A percentile compares a stretch with the other conserved stretches of the same genome.
These are phyloP conservation scores for Ogataea pignaliae DNA, from an alignment of 805 yeast genomes.

Conservation along the genomic window DNA sequence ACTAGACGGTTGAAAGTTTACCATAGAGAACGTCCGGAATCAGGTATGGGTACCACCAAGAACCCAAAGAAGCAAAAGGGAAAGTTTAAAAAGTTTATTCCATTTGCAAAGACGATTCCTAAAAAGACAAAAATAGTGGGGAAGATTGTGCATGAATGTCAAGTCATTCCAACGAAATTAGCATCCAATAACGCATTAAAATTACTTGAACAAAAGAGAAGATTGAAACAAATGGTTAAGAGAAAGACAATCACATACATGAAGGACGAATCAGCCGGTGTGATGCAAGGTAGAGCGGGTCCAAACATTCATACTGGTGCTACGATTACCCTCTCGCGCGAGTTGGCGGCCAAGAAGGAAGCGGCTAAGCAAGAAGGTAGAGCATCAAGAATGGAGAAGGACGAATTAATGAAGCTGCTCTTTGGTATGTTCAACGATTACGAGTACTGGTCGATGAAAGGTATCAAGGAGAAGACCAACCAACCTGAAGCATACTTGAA, in stretches of 20 bases:
- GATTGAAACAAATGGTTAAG: slow-evolving; percentile 30
- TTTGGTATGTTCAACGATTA: slow-evolving; percentile 90
- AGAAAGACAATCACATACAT: slow-evolving; percentile 50
- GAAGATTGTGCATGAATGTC: slow-evolving; percentile 88
- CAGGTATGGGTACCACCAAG: slow-evolving; percentile 30
- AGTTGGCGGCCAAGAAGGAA: slow-evolving; percentile 48
- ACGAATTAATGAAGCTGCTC: slow-evolving; percentile 81
- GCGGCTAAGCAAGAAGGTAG: slow-evolving; percentile 66
- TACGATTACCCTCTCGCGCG: slow-evolving; percentile 64
- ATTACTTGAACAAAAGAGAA: slow-evolving; percentile 43
- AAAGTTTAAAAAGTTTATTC: slow-evolving; percentile 45
- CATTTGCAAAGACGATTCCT: slow-evolving; percentile 83
- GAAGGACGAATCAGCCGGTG: slow-evolving; percentile 73
- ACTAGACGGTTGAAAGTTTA: slow-evolving; percentile 22
- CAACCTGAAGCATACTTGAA: slow-evolving; percentile 94
- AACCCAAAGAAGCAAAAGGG: slow-evolving; percentile 8
- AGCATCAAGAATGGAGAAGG: slow-evolving; percentile 91
- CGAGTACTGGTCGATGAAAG: slow-evolving; percentile 95
- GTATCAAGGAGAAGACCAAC: slow-evolving; percentile 85
- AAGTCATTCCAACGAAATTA: slow-evolving; percentile 69
- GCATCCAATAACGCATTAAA: slow-evolving; percentile 63
- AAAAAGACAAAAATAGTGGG: slow-evolving; percentile 84
- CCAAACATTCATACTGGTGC: slow-evolving; percentile 69
- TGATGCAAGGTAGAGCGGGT: slow-evolving; percentile 80
- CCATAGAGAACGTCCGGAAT: slow-evolving; percentile 21